phyloP scores from a whole-genome alignment of 805 yeast genomes.

The Lachancea thermotolerans region DNA sequence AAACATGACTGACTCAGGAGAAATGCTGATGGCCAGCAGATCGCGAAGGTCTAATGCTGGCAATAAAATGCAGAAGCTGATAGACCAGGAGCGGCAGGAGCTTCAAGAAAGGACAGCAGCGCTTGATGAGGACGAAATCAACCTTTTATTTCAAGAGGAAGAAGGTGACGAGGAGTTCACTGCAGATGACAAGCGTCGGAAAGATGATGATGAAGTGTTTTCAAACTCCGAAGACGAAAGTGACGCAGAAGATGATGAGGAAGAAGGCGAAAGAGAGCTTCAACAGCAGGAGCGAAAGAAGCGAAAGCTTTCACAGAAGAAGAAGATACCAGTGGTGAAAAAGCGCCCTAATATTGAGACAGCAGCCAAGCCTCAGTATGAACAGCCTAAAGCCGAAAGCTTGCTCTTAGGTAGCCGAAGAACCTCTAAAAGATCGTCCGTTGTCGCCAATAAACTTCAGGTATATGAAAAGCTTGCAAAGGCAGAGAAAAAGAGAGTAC shows the following conservation, averaged over 20 bases:
- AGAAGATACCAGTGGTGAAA: slow-evolving; percentile 8
- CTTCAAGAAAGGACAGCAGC: slow-evolving; percentile 13
- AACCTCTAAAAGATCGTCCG: slow-evolving; percentile 70
- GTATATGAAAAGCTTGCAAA: slow-evolving; percentile 64
- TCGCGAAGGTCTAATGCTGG: slow-evolving; percentile 86
- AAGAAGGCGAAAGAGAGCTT: slow-evolving; percentile 19
- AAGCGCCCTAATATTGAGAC: slow-evolving; percentile 22
- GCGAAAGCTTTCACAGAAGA: slow-evolving; percentile 8
- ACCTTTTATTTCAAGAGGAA: slow-evolving; percentile 60
- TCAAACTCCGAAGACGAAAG: slow-evolving; percentile 28
- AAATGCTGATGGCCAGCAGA: slow-evolving; percentile 59
- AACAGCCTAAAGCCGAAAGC: slow-evolving; percentile 42
- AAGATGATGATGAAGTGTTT: slow-evolving; percentile 28
- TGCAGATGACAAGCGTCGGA: slow-evolving; percentile 24
- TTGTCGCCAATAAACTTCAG: slow-evolving; percentile 70
- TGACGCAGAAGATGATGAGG: slow-evolving; percentile 24
- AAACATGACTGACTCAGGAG: slow-evolving; percentile 7
- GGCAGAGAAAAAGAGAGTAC: slow-evolving; percentile 53
- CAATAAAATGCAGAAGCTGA: slow-evolving; percentile 62
- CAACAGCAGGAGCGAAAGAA: slow-evolving; percentile 10
- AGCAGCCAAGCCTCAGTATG: slow-evolving; percentile 20
- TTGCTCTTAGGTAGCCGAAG: slow-evolving; percentile 51
- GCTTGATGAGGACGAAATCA: slow-evolving; percentile 67
- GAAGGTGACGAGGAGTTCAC: slow-evolving; percentile 47
- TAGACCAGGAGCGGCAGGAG: slow-evolving; percentile 58